Evolutionary conservation across 495 filamentous ascomycete genomes (phyloP).

Genomic region (Talaromyces trachyspermus): DNA sequence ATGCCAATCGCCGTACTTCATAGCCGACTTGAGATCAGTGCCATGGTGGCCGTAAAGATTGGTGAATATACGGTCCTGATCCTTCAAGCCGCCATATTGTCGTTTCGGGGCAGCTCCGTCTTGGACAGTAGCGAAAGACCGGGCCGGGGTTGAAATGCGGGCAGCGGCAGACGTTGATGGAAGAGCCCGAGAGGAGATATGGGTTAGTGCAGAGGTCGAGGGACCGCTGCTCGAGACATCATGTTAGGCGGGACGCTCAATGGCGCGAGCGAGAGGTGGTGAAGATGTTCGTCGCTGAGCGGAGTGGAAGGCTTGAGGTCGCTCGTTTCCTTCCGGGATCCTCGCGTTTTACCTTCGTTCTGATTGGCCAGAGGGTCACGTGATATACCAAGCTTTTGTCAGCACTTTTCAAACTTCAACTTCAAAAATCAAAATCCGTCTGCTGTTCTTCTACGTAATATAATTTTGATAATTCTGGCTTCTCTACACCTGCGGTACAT

Average conservation of each 20-base stretch:
- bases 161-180: constrained; percentile 34
- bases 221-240: constrained; percentile 47
- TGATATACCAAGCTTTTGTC: constrained; percentile 1
- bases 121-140: constrained; percentile 81
- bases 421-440: no score
- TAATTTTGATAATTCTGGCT: no score
- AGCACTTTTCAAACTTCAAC: no score
- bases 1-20: constrained; percentile 98
- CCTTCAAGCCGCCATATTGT: constrained; percentile 74
- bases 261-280: constrained; percentile 22
- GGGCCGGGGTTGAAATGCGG: constrained; percentile 27
- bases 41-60: constrained; percentile 94
- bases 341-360: constrained; percentile 28
- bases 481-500: constrained; percentile 29
- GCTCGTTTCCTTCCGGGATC: constrained; percentile 43
- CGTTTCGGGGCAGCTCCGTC: constrained; percentile 67
- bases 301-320: constrained; percentile 20
- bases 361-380: constrained; percentile 26
- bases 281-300: constrained; percentile 13
- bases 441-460: no score
- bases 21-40: constrained; percentile 82
- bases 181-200: constrained; percentile 49
- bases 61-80: constrained; percentile 98
- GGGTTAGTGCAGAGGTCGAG: constrained; percentile 40
- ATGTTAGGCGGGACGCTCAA: constrained; percentile 34